A percentile compares a stretch with the other conserved stretches of the same genome.
These are phyloP conservation scores for Didymella arachidicola DNA, from an alignment of 2,329 filamentous ascomycete species.

Conservation along the genomic window DNA sequence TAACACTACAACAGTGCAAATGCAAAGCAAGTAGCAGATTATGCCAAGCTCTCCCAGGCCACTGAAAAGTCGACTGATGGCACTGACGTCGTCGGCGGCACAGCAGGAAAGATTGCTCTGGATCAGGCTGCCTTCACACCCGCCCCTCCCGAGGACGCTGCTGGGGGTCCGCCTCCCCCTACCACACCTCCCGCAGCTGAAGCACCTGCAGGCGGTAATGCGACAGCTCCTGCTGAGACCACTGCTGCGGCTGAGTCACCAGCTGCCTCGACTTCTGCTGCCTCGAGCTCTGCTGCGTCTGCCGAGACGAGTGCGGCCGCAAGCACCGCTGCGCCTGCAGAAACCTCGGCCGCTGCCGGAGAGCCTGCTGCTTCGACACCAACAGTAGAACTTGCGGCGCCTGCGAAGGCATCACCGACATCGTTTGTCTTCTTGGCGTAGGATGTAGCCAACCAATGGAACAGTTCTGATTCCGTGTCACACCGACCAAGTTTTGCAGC, in stretches of 20 bases:
- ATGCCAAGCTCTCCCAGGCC: slow-evolving; percentile 36
- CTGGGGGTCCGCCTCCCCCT: slow-evolving; percentile 29
- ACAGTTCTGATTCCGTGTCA: neutral
- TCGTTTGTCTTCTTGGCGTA: slow-evolving; percentile 16
- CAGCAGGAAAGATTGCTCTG: slow-evolving; percentile 32
- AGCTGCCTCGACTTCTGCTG: neutral
- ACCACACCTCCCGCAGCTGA: slow-evolving; percentile 14
- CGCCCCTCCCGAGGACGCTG: slow-evolving; percentile 30
- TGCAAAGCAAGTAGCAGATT: slow-evolving; percentile 37
- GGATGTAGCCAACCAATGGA: neutral
- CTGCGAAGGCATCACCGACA: slow-evolving; percentile 7
- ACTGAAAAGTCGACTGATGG: slow-evolving; percentile 36
- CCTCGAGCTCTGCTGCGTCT: neutral
- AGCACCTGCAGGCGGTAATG: slow-evolving; percentile 12
- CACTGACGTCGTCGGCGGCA: slow-evolving; percentile 31
- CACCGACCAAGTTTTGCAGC: neutral
- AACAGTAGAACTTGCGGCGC: slow-evolving; percentile 1
- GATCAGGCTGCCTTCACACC: slow-evolving; percentile 38
- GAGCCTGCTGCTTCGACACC: slow-evolving; percentile 1
- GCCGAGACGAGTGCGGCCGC: neutral
- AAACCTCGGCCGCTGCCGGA: neutral
- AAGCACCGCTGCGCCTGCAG: slow-evolving; percentile 3
- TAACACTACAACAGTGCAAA: slow-evolving; percentile 18
- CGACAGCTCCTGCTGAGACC: slow-evolving; percentile 4
- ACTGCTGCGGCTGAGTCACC: neutral